Evolutionary conservation across 2,329 filamentous ascomycete genomes (phyloP).

Genomic region (Macrophomina tecta): DNA sequence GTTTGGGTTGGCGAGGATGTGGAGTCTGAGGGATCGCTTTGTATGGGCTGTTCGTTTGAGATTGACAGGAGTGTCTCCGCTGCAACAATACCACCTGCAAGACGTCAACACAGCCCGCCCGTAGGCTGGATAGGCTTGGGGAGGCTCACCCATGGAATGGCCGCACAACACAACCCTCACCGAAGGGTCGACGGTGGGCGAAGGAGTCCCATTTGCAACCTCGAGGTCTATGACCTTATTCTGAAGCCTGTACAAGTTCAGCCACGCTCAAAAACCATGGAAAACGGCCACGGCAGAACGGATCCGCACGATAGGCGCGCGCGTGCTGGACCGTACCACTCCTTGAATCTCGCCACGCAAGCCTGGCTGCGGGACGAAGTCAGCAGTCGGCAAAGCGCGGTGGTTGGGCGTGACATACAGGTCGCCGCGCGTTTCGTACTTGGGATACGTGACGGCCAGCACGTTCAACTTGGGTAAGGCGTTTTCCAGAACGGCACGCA

Average conservation of each 20-base stretch:
- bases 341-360: conserved; percentile 60
- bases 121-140: conserved; percentile 54
- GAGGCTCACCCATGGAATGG: conserved; percentile 72
- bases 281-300: not conserved
- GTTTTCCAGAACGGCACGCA: conserved; percentile 67
- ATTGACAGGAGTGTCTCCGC: conserved; percentile 85
- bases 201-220: conserved; percentile 78
- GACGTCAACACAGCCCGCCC: conserved; percentile 53
- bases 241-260: conserved; percentile 67
- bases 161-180: conserved; percentile 83
- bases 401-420: conserved; percentile 68
- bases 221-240: conserved; percentile 95
- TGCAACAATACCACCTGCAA: conserved; percentile 78
- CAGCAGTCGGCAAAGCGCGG: conserved; percentile 42
- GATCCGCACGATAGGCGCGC: conserved; percentile 19
- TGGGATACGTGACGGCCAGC: conserved; percentile 74
- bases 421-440: conserved; percentile 82
- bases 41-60: conserved; percentile 59
- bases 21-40: conserved; percentile 44
- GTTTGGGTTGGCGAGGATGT: conserved; percentile 46
- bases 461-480: conserved; percentile 73
- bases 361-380: not conserved
- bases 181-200: conserved; percentile 83
- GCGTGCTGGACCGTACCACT: conserved; percentile 62
- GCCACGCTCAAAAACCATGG: not conserved